A percentile compares a stretch with the other conserved stretches of the same genome.
Conservation (phyloP, 805 yeast species). For the Blastobotrys mokoenaii region DNA sequence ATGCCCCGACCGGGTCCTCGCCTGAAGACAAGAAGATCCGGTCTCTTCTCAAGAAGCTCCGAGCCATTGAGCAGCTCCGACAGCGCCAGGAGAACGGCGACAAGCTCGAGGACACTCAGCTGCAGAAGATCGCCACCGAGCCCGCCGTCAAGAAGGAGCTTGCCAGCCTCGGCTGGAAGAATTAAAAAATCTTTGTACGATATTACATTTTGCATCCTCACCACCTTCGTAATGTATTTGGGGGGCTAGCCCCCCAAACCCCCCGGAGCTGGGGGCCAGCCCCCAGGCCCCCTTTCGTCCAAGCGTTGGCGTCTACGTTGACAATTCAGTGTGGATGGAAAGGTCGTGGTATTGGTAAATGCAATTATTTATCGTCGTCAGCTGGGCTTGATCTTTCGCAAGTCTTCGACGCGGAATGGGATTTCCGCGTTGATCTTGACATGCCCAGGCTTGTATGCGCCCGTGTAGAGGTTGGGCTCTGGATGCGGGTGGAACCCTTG, state of each 20-base stretch:
- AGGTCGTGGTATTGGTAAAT: no score
- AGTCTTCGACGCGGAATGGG: conserved; percentile 42
- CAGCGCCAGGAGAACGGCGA: conserved; percentile 79
- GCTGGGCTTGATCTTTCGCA: conserved; percentile 28
- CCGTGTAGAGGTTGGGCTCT: conserved; percentile 41
- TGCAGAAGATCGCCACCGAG: conserved; percentile 83
- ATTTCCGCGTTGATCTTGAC: conserved; percentile 38
- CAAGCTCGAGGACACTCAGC: conserved; percentile 84
- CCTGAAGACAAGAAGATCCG: conserved; percentile 90
- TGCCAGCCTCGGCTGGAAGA: conserved; percentile 64
- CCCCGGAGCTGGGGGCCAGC: background rate
- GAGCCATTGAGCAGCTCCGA: conserved; percentile 91
- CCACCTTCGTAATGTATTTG: background rate
- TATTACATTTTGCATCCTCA: background rate
- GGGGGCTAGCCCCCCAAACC: background rate
- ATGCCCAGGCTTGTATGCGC: conserved; percentile 43
- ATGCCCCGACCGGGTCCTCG: conserved; percentile 29
- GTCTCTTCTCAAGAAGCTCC: conserved; percentile 78
- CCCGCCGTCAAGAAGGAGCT: conserved; percentile 70
- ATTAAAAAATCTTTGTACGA: conserved; percentile 11
- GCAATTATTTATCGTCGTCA: no score
- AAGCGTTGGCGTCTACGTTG: no score
- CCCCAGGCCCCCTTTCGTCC: no score
- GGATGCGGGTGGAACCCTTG: conserved; percentile 57
- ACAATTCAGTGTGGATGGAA: no score